A percentile compares a stretch with the other conserved stretches of the same genome.
phyloP scores from a whole-genome alignment of 306 rosid species.

The Quercus cerris region DNA sequence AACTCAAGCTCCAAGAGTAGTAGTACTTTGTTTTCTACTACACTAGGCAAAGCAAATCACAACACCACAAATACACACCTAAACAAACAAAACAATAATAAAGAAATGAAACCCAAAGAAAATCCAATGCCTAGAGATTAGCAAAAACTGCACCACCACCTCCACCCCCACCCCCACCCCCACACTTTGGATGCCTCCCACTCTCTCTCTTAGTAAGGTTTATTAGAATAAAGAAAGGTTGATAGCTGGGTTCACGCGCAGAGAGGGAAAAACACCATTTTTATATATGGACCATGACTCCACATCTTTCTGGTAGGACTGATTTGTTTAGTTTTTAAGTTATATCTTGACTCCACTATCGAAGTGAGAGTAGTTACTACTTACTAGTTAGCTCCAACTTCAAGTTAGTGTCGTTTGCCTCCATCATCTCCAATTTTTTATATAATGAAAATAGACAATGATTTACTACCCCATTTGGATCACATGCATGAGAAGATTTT shows the following conservation, averaged over 20 bases:
- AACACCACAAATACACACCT: not conserved
- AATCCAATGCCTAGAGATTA: constrained; percentile 47
- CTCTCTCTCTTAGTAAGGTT: constrained; percentile 5
- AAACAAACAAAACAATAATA: not conserved
- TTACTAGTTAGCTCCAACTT: constrained; percentile 8
- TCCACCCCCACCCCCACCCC: constrained; percentile 16
- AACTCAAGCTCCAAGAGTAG: constrained; percentile 33
- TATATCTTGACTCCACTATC: constrained; percentile 15
- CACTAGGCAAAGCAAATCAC: constrained; percentile 4
- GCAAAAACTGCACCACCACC: constrained; percentile 35
- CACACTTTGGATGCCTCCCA: constrained; percentile 6
- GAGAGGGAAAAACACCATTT: not conserved
- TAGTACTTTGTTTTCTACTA: not conserved
- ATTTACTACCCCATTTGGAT: not conserved
- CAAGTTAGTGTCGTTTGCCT: constrained; percentile 13
- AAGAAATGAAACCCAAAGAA: not conserved
- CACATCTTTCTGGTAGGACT: not conserved
- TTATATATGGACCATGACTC: not conserved
- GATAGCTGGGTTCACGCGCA: constrained; percentile 25
- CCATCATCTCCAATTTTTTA: not conserved
- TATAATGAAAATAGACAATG: not conserved
- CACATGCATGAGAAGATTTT: not conserved
- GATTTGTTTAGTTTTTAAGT: not conserved
- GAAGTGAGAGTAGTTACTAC: not conserved
- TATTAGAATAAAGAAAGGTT: constrained; percentile 15